Base-by-base conservation (phyloP, 2,329 filamentous ascomycete species). In the Arthroderma sp. region DNA sequence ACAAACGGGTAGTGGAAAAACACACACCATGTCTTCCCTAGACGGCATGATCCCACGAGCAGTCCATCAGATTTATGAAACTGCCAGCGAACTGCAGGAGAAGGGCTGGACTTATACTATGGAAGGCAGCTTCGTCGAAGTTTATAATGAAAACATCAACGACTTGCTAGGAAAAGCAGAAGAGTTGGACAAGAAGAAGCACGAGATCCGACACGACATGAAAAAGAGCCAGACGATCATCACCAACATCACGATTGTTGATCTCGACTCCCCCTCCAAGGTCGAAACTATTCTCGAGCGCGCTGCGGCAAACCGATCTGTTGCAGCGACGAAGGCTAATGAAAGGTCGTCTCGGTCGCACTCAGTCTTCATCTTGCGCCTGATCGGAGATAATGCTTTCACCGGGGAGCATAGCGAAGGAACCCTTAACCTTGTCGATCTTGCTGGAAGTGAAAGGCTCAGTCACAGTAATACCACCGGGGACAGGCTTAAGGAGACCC, bases 141-240 rank as follows among this genome's bases (percentile, higher is more conserved):
- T 98, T 4, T 98, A 98, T 75, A 96, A 98, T 51, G 91, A 98
- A 61, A 91, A 93, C 49, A 74, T 98, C 50, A 87, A 95, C 59
- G 91, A 98, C 61, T 67, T 98, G 9, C 75, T 98, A 3, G 80
- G 81, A 8, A 76, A 74, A 44, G 77, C 81, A 0, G 80, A 82
- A 44, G 74, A 81, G 15, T 73, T 86, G 42, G 78, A 81, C 50
- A 85, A 82, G 66, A 85, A 83, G 65, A 94, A 85, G 65, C 81
- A 89, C 41, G 85, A 94, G 55, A 89, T 95, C 47, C 78, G 84
- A 1, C 91, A 96, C 53, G 89, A 96, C 56, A 77, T 86, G 36
- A 67, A 72, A 32, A 84, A 81, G 53, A 85, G 85, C 65, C 83
- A 86, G 61, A 95, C 88, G 0, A 81, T 72, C 0, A 83, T 95